A percentile compares a stretch with the other conserved stretches of the same genome.
phyloP scores from a whole-genome alignment of 2,329 filamentous ascomycete genomes.

The Fusarium sp. region DNA sequence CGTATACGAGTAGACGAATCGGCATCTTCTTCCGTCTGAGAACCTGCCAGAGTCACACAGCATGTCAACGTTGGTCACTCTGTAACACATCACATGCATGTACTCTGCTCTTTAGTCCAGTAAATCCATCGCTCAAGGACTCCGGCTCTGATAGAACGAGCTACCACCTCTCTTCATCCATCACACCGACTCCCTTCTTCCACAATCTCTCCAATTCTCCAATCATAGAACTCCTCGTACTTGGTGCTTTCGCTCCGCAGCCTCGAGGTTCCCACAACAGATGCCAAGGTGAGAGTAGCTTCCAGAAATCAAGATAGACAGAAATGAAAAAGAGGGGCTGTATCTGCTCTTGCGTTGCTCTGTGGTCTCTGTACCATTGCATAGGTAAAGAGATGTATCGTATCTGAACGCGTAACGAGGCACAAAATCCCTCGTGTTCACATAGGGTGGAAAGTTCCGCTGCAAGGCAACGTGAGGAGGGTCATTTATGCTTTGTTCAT shows the following conservation, averaged over 20 bases:
- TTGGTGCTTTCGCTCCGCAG: conserved; percentile 47
- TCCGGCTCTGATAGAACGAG: conserved; percentile 72
- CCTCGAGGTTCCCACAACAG: conserved; percentile 15
- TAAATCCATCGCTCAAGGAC: conserved; percentile 66
- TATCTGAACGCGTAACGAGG: conserved; percentile 65
- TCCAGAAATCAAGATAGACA: background rate
- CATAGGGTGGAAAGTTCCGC: background rate
- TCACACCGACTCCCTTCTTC: conserved; percentile 32
- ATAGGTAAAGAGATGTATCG: conserved; percentile 68
- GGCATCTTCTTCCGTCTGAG: background rate
- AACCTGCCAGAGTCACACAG: background rate
- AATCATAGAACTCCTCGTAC: conserved; percentile 20
- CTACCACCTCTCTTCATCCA: conserved; percentile 32
- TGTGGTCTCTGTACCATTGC: conserved; percentile 68
- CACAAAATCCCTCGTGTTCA: background rate
- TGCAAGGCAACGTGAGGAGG: conserved; percentile 35
- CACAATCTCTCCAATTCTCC: background rate
- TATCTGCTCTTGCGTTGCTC: conserved; percentile 67
- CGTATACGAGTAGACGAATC: conserved; percentile 5
- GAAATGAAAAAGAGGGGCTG: background rate
- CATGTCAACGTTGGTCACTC: background rate
- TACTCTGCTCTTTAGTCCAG: conserved; percentile 72
- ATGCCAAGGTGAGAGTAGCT: background rate
- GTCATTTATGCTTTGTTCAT: conserved; percentile 43
- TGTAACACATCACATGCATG: conserved; percentile 46